Evolutionary conservation across 176 grass and related monocot genomes (phyloP).

Genomic region (Lolium perenne): DNA sequence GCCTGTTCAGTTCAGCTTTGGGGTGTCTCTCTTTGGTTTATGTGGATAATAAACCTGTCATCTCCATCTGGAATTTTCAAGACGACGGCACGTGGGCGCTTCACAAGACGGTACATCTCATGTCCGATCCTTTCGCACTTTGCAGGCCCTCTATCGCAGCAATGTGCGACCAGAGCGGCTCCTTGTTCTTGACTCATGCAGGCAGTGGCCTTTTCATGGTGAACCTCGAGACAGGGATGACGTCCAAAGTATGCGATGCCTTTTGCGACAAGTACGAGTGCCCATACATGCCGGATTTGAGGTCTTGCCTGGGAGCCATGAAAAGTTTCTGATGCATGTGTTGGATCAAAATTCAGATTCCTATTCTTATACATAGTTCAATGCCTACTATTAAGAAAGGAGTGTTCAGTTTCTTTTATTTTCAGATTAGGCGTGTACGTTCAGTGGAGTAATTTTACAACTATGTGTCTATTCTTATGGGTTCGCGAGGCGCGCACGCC

Average conservation of each 20-base stretch:
- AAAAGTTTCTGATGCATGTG: slow-evolving; percentile 14
- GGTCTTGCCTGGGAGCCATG: slow-evolving; percentile 1
- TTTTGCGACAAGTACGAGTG: background rate
- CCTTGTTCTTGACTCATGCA: background rate
- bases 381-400: background rate
- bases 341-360: background rate
- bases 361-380: background rate
- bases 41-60: slow-evolving; percentile 13
- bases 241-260: background rate
- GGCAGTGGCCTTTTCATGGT: background rate
- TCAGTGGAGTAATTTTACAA: too few species aligned
- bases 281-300: slow-evolving; percentile 18
- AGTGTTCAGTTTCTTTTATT: background rate
- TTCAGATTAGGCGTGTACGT: too few species aligned
- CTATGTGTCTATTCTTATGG: too few species aligned
- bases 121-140: background rate
- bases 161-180: slow-evolving; percentile 4
- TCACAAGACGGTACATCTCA: background rate
- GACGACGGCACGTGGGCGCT: background rate
- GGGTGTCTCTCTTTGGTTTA: slow-evolving; percentile 5
- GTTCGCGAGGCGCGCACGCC: too few species aligned
- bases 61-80: slow-evolving; percentile 27
- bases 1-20: slow-evolving; percentile 14
- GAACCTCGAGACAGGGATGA: background rate
- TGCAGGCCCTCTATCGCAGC: background rate